Evolutionary conservation across 306 rosid species (phyloP).

Genomic region (Cyamopsis tetragonoloba): DNA sequence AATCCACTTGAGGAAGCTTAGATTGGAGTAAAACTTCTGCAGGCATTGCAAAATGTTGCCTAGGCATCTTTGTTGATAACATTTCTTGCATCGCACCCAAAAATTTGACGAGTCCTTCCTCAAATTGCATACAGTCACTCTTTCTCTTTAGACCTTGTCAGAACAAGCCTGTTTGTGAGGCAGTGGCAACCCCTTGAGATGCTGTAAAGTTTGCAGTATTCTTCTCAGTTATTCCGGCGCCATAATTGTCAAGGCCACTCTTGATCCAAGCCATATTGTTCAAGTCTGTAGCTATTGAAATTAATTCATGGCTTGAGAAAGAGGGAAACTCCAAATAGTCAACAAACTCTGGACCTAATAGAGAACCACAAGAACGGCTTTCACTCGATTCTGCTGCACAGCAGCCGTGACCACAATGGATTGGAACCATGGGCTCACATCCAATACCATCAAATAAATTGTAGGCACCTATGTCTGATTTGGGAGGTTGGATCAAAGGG

Average conservation of each 20-base stretch:
- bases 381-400: conserved; percentile 30
- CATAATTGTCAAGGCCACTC: conserved; percentile 57
- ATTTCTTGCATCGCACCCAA: conserved; percentile 49
- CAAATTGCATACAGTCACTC: conserved; percentile 31
- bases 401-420: conserved; percentile 61
- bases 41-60: conserved; percentile 50
- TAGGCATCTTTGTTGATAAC: conserved; percentile 44
- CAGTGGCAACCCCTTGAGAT: conserved; percentile 25
- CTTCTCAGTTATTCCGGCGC: conserved; percentile 25
- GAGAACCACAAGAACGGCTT: conserved; percentile 29
- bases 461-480: conserved; percentile 32
- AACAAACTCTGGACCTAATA: conserved; percentile 73
- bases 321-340: conserved; percentile 56
- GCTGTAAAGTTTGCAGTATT: conserved; percentile 27
- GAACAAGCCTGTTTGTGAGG: conserved; percentile 22
- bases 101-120: conserved; percentile 45
- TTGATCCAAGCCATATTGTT: conserved; percentile 75
- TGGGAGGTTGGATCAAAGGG: conserved; percentile 45
- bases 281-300: conserved; percentile 60
- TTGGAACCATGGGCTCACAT: conserved; percentile 51
- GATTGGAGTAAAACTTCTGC: conserved; percentile 51
- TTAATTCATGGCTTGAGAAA: conserved; percentile 52
- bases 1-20: conserved; percentile 33
- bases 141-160: conserved; percentile 23
- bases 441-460: conserved; percentile 40